Conservation (phyloP, 2,329 filamentous ascomycete genomes). For the Penicillium capsulatum region DNA sequence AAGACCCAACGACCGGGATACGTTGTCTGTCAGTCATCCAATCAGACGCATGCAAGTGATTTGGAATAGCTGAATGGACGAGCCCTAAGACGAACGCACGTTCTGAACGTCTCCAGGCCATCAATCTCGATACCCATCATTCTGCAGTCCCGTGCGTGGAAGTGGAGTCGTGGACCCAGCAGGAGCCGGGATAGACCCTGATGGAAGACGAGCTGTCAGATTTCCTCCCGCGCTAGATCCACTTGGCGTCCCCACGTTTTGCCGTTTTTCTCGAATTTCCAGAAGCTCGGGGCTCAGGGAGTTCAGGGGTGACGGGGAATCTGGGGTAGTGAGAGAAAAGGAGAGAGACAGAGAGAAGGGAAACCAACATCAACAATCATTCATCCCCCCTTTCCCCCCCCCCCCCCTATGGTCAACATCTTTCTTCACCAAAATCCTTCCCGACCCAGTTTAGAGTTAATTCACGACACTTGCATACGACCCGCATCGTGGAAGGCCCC, state of each 20-base stretch:
- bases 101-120: no score
- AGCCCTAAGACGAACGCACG: constrained; percentile 8
- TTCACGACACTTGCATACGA: constrained; percentile 11
- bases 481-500: constrained; percentile 6
- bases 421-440: neutral
- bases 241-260: constrained; percentile 18
- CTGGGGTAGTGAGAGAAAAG: no score
- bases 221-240: constrained; percentile 18
- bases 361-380: no score
- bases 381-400: constrained; percentile 1
- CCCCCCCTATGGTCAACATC: neutral
- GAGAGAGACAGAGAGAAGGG: no score
- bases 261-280: constrained; percentile 1
- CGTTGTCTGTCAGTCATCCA: constrained; percentile 23
- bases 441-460: neutral
- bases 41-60: constrained; percentile 13
- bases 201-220: constrained; percentile 34
- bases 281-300: constrained; percentile 2
- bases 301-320: no score
- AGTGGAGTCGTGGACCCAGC: no score
- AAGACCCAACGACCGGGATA: constrained; percentile 23
- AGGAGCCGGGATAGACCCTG: constrained; percentile 1
- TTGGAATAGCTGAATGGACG: constrained; percentile 19
- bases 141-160: constrained; percentile 3
- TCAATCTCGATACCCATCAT: neutral